Percentiles rank a stretch among this genome's conserved stretches.
phyloP scores from a whole-genome alignment of 768 basidiomycete species.

The Rhodotorula paludigena region DNA sequence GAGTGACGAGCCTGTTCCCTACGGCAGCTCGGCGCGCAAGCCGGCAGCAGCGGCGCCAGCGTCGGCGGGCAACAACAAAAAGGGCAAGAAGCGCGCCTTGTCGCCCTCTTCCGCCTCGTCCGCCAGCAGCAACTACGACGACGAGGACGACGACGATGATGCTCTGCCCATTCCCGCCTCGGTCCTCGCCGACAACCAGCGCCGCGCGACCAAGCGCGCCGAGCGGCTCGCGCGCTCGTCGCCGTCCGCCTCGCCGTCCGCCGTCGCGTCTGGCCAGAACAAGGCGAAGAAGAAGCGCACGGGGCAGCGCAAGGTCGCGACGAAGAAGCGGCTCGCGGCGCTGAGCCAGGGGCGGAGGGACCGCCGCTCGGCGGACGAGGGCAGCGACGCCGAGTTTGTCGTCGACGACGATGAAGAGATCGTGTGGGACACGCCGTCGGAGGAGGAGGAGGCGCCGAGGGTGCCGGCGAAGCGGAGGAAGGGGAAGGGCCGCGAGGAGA shows the following conservation, averaged over 20 bases:
- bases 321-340: neutral
- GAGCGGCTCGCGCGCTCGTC: neutral
- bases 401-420: slow-evolving; percentile 20
- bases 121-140: neutral
- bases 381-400: neutral
- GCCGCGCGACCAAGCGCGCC: neutral
- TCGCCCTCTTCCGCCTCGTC: neutral
- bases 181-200: neutral
- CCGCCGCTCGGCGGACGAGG: slow-evolving; percentile 13
- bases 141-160: neutral
- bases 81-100: slow-evolving; percentile 11
- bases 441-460: neutral
- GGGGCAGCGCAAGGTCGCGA: neutral
- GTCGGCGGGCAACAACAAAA: neutral
- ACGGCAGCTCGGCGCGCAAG: neutral
- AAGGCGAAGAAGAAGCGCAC: neutral
- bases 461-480: neutral
- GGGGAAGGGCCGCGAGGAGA: neutral
- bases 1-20: neutral
- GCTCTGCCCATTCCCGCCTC: slow-evolving; percentile 9
- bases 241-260: too few species aligned
- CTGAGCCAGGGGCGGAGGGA: slow-evolving; percentile 7
- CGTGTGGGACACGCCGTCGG: neutral
- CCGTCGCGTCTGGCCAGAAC: neutral
- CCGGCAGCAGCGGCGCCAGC: neutral